phyloP scores from a whole-genome alignment of 1,284 basidiomycete species.

The Trichosporon inkin region DNA sequence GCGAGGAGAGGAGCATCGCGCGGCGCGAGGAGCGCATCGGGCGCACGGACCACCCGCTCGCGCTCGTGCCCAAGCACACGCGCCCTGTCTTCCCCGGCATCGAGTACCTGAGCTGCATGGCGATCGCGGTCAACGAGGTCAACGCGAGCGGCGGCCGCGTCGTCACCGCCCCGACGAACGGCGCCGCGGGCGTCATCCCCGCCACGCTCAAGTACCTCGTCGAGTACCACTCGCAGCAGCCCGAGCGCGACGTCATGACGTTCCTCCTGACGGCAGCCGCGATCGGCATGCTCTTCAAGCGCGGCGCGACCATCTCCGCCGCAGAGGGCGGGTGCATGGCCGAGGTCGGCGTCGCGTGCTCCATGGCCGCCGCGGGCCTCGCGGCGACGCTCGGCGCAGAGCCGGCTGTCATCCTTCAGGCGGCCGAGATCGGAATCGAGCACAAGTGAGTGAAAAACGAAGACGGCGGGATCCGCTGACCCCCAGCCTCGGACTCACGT shows the following conservation, averaged over 20 bases:
- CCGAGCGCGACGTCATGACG: conserved; percentile 56
- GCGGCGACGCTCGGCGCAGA: conserved; percentile 85
- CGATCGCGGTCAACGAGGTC: conserved; percentile 76
- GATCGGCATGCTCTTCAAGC: conserved; percentile 94
- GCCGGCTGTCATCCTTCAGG: conserved; percentile 58
- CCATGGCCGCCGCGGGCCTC: conserved; percentile 69
- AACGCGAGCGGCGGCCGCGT: conserved; percentile 89
- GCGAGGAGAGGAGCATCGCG: conserved; percentile 7
- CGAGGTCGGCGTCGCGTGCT: conserved; percentile 50
- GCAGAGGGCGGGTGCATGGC: conserved; percentile 73
- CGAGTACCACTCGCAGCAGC: conserved; percentile 37
- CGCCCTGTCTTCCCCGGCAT: conserved; percentile 70
- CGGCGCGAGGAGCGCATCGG: conserved; percentile 25
- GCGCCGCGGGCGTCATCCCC: conserved; percentile 75
- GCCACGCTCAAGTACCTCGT: conserved; percentile 57
- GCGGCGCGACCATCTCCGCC: conserved; percentile 91
- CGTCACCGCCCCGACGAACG: conserved; percentile 73
- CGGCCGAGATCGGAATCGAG: conserved; percentile 87
- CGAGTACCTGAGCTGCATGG: conserved; percentile 89
- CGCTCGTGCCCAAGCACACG: conserved; percentile 71
- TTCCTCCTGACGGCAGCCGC: conserved; percentile 81
- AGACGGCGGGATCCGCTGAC: neutral
- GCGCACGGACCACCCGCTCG: conserved; percentile 64
- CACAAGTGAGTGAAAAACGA: conserved; percentile 55
- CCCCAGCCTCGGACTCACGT: conserved; percentile 67